Percentiles rank a stretch among this genome's conserved stretches.
phyloP scores from a whole-genome alignment of 371 early-diverging fungal genomes.

The Syncephalis plumigaleata region DNA sequence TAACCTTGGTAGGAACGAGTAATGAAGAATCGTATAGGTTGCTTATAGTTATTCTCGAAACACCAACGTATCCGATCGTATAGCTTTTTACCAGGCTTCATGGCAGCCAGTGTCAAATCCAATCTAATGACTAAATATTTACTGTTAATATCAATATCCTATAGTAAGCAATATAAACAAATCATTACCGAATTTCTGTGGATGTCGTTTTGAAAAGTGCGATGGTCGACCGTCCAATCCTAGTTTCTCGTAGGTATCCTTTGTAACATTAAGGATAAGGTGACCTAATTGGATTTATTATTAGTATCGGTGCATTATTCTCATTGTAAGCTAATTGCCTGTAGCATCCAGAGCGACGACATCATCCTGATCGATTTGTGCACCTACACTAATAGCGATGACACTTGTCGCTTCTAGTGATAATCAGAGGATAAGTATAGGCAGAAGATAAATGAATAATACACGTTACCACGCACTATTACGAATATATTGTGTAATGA shows the following conservation, averaged over 20 bases:
- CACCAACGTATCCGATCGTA: constrained; percentile 34
- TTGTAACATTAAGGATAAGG: constrained; percentile 26
- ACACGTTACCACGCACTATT: constrained; percentile 9
- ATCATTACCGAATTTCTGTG: constrained; percentile 25
- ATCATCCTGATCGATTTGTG: constrained; percentile 28
- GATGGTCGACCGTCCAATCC: constrained; percentile 27
- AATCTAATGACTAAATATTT: constrained; percentile 19
- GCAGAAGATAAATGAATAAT: constrained; percentile 2
- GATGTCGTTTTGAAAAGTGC: constrained; percentile 5
- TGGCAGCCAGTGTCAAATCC: constrained; percentile 15
- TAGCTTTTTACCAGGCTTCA: constrained; percentile 24
- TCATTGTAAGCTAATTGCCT: constrained; percentile 11
- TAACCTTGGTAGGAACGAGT: constrained; percentile 18
- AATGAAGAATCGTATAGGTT: constrained; percentile 20
- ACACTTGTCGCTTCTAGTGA: not conserved
- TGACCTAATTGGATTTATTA: constrained; percentile 11
- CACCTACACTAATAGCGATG: constrained; percentile 13
- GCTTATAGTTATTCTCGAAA: constrained; percentile 24
- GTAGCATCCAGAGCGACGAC: constrained; percentile 24
- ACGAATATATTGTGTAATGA: constrained; percentile 12
- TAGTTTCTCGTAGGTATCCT: constrained; percentile 31
- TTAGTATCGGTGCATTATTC: not conserved
- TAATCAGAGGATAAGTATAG: constrained; percentile 4
- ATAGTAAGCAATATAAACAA: not conserved
- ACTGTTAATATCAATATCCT: not conserved